phyloP scores from a whole-genome alignment of 2,329 filamentous ascomycete genomes.

The Plenodomus lindquistii region DNA sequence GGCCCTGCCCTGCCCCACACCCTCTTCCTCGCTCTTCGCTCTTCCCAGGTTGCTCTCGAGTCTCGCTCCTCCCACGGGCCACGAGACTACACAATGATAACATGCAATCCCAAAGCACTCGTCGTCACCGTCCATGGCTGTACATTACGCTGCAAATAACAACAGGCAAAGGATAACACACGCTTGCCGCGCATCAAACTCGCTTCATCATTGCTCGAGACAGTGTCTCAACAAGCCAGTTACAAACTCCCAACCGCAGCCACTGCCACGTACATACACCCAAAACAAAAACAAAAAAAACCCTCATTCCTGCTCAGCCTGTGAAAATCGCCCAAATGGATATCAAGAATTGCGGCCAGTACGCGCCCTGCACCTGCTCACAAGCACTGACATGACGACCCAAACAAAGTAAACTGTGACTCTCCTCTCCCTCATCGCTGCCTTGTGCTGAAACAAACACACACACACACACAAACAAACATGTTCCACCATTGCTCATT shows the following conservation, averaged over 20 bases:
- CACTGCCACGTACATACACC: background rate
- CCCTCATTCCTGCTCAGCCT: background rate
- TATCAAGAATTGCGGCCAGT: background rate
- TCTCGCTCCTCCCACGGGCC: too few relatives aligned
- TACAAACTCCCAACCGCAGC: background rate
- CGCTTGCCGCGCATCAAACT: background rate
- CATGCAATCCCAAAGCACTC: too few relatives aligned
- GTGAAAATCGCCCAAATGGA: background rate
- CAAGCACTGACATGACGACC: background rate
- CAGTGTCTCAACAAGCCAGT: background rate
- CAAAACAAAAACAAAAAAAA: background rate
- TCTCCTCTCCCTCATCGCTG: background rate
- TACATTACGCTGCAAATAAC: too few relatives aligned
- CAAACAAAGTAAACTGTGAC: background rate
- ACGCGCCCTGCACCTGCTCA: background rate
- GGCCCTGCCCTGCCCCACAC: too few relatives aligned
- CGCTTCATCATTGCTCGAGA: background rate
- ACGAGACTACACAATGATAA: too few relatives aligned
- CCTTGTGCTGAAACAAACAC: background rate
- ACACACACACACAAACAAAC: constrained; percentile 1
- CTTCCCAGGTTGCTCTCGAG: too few relatives aligned
- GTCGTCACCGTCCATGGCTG: too few relatives aligned
- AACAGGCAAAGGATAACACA: background rate
- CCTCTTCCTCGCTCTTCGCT: too few relatives aligned
- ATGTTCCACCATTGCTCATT: constrained; percentile 11